phyloP scores from a whole-genome alignment of 2,329 filamentous ascomycete genomes.

The Knufia fluminis region DNA sequence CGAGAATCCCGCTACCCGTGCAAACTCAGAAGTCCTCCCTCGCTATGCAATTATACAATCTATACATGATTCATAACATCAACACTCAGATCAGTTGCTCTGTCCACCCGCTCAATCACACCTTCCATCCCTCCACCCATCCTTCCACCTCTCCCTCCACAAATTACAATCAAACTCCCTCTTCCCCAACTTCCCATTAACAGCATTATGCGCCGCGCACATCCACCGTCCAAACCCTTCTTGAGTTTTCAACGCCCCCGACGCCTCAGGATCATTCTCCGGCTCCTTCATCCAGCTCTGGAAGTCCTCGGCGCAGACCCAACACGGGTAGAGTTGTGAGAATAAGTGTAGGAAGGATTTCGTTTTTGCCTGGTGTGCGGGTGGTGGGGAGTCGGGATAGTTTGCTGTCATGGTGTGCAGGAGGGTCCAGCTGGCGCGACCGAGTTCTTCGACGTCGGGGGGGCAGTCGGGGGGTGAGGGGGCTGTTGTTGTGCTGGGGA shows the following conservation, averaged over 20 bases:
- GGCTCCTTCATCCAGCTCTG: slow-evolving; percentile 63
- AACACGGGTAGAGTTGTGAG: slow-evolving; percentile 84
- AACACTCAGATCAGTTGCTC: not conserved
- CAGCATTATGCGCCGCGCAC: slow-evolving; percentile 44
- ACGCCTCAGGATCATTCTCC: slow-evolving; percentile 49
- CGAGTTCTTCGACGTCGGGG: slow-evolving; percentile 78
- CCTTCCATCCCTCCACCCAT: slow-evolving; percentile 65
- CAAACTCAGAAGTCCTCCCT: not conserved
- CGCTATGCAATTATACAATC: too few species aligned
- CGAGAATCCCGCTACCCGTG: not conserved
- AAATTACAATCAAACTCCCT: slow-evolving; percentile 74
- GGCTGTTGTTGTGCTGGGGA: slow-evolving; percentile 26
- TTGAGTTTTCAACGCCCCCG: slow-evolving; percentile 38
- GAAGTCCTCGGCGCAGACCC: slow-evolving; percentile 91
- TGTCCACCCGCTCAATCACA: slow-evolving; percentile 44
- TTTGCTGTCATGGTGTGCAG: slow-evolving; percentile 83
- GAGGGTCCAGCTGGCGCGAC: slow-evolving; percentile 84
- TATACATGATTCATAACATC: too few species aligned
- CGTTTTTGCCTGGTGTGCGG: slow-evolving; percentile 64
- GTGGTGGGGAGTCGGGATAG: slow-evolving; percentile 64
- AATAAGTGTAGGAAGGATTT: slow-evolving; percentile 70
- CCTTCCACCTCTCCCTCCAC: slow-evolving; percentile 94
- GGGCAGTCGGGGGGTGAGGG: slow-evolving; percentile 60
- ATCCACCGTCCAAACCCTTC: slow-evolving; percentile 41
- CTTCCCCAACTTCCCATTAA: slow-evolving; percentile 73